These are phyloP conservation scores for Suhomyces maxii DNA, from an alignment of 1,139 yeast genomes.

Conservation along the genomic window DNA sequence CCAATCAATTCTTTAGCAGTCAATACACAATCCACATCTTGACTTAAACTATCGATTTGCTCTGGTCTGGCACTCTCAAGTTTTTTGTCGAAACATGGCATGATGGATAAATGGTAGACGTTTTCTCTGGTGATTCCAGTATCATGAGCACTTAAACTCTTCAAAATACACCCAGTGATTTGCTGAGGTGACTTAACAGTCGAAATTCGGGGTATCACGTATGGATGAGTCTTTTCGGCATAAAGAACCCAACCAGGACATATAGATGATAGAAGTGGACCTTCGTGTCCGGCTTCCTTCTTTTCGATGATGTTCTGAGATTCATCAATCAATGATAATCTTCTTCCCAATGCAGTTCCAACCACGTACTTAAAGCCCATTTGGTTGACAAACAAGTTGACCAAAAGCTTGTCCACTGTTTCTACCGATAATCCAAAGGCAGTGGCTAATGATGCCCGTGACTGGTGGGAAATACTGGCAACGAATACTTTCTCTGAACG, in stretches of 20 bases:
- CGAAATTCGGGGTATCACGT: slow-evolving; percentile 61
- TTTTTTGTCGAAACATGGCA: slow-evolving; percentile 98
- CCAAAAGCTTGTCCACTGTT: slow-evolving; percentile 60
- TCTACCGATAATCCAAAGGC: slow-evolving; percentile 58
- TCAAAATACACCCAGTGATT: slow-evolving; percentile 78
- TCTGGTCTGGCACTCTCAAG: slow-evolving; percentile 92
- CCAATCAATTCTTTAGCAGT: slow-evolving; percentile 87
- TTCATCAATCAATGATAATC: slow-evolving; percentile 63
- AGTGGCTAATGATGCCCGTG: slow-evolving; percentile 76
- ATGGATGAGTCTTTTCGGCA: slow-evolving; percentile 94
- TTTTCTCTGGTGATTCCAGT: slow-evolving; percentile 32
- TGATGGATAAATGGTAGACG: slow-evolving; percentile 77
- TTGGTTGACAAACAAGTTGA: slow-evolving; percentile 54
- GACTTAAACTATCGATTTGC: slow-evolving; percentile 26
- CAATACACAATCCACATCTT: slow-evolving; percentile 90
- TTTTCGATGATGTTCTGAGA: slow-evolving; percentile 47
- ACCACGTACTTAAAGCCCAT: slow-evolving; percentile 76
- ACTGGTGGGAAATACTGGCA: slow-evolving; percentile 83
- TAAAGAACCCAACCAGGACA: slow-evolving; percentile 98
- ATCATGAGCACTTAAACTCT: slow-evolving; percentile 51
- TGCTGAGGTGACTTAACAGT: slow-evolving; percentile 89
- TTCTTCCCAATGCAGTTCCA: slow-evolving; percentile 83
- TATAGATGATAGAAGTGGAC: slow-evolving; percentile 61
- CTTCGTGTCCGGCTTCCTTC: slow-evolving; percentile 17
- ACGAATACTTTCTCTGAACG: slow-evolving; percentile 48